Evolutionary conservation across 148 eudicot genomes (phyloP), one percentile per base, ranked within the genome.

Genomic region (Camellia japonica): DNA sequence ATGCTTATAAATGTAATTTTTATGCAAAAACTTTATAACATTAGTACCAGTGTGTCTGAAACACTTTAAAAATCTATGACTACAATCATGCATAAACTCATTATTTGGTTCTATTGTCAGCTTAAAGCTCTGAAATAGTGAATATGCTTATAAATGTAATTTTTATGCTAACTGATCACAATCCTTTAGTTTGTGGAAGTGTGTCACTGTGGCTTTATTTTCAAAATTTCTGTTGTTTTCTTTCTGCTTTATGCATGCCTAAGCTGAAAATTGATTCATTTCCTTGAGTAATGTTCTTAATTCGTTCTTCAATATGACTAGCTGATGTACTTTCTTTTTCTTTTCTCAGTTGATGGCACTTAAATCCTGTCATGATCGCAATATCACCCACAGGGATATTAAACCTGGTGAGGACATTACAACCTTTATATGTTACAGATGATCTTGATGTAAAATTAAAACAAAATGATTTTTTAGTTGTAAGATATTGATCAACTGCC

Each of bases 341-440:
- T 84, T 82, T 74, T 64, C 42, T 77, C 84, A 96, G 99, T 80
- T 96, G 91, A 75, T 90, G 93, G 98, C 99, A 47, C 88, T 96
- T 61, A 93, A 96, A 84, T 89, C 97, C 76, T 96, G 99, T 82
- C 99, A 96, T 79, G 94, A 90, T 64, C 98, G 98, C 56, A 92
- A 93, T 82, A 90, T 96, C 86, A 91, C 97, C 85, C 99, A 96
- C 83, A 92, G 99, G 86, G 99, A 96, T 86, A 89, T 96, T 70
- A 96, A 96, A 88, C 99, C 99, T 88, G 99, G 99, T 96, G 83
- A 92, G 97, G 20, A 68, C 71, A 49, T 72, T 64, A 30, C 67
- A 73, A 44, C 13, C 54, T 6, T 69, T 73, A 42, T 19, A 47
- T 20, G 19, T n/a, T 67, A 6, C 43, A 42, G 30, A 16, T 0